phyloP scores from a whole-genome alignment of 2,329 filamentous ascomycete species.

The Fusarium metavorans region DNA sequence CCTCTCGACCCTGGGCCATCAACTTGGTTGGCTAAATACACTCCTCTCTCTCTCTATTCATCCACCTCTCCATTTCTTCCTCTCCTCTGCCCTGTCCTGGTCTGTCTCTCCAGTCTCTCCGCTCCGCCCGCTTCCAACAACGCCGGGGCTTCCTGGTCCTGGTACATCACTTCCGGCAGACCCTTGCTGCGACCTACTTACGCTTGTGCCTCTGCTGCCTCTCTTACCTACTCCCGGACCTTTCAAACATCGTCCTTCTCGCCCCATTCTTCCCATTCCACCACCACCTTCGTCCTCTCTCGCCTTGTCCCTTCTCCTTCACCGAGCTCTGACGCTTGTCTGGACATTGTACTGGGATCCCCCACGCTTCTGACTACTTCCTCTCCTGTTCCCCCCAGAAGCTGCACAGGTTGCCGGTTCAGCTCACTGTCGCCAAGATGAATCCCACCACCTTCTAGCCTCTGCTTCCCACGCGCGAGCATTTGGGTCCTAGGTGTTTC shows the following conservation, averaged over 20 bases:
- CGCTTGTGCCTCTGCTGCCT: constrained; percentile 9
- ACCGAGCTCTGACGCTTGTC: constrained; percentile 39
- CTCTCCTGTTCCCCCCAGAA: constrained; percentile 34
- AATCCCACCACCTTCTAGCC: constrained; percentile 40
- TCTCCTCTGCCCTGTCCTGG: not conserved
- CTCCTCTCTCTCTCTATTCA: constrained; percentile 1
- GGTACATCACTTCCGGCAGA: constrained; percentile 23
- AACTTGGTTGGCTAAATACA: constrained; percentile 12
- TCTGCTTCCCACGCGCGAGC: constrained; percentile 38
- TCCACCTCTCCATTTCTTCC: not conserved
- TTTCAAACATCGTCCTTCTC: constrained; percentile 36
- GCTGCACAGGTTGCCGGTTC: constrained; percentile 42
- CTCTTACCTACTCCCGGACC: constrained; percentile 10
- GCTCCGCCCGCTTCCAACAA: constrained; percentile 17
- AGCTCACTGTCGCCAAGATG: constrained; percentile 42
- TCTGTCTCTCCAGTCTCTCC: constrained; percentile 16
- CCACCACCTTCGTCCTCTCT: constrained; percentile 16
- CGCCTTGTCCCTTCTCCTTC: constrained; percentile 42
- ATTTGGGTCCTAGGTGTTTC: constrained; percentile 33
- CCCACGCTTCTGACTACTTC: constrained; percentile 41
- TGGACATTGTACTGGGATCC: constrained; percentile 30
- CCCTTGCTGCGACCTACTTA: constrained; percentile 26
- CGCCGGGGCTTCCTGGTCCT: constrained; percentile 27
- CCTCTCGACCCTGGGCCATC: constrained; percentile 15
- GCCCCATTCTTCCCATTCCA: constrained; percentile 35